Evolutionary conservation across 116 monocot genomes (phyloP).

Genomic region (Posidonia oceanica): DNA sequence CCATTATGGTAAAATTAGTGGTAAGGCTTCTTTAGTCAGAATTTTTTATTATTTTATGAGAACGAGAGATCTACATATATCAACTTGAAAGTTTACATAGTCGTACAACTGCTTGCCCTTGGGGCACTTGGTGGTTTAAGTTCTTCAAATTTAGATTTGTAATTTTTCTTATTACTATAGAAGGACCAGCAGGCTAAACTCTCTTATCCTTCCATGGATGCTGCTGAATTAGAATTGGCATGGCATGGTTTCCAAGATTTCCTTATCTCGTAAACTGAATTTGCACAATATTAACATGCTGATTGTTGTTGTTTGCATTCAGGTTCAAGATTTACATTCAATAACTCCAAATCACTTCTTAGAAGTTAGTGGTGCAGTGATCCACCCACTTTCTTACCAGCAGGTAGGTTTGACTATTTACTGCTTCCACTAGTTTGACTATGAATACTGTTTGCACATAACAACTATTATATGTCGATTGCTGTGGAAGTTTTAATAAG

Average conservation of each 20-base stretch:
- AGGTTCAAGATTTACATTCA: conserved; percentile 95
- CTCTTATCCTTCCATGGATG: not conserved
- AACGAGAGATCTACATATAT: no score
- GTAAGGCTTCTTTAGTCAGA: conserved; percentile 16
- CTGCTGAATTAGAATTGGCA: not conserved
- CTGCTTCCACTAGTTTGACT: not conserved
- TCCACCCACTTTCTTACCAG: conserved; percentile 92
- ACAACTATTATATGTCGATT: no score
- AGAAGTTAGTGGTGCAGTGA: conserved; percentile 88
- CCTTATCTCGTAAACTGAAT: not conserved
- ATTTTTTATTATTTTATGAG: not conserved
- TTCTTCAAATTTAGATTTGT: no score
- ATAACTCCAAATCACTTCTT: conserved; percentile 84
- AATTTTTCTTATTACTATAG: not conserved
- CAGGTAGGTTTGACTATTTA: conserved; percentile 35
- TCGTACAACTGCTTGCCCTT: no score
- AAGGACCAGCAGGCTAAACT: not conserved
- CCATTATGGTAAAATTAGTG: conserved; percentile 41
- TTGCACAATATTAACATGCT: not conserved
- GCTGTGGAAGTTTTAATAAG: not conserved
- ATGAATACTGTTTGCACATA: not conserved
- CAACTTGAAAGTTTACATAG: no score
- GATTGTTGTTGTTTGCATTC: not conserved
- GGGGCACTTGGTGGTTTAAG: no score
- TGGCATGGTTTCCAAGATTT: not conserved